Evolutionary conservation across 2,329 filamentous ascomycete genomes (phyloP).

Genomic region (Pseudogymnoascus sp.): DNA sequence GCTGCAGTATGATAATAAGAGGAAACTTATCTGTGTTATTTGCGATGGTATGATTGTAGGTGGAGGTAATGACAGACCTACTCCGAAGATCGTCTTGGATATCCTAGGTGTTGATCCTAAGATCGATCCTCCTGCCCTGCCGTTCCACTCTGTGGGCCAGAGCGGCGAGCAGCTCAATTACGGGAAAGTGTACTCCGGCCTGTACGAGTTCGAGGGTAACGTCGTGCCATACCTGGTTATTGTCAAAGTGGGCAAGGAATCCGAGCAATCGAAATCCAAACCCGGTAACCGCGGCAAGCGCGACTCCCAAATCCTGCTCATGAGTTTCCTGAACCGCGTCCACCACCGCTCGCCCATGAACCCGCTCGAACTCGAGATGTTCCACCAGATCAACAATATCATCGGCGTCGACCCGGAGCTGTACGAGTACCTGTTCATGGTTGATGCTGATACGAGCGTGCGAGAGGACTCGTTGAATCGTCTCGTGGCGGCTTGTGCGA

Average conservation of each 20-base stretch:
- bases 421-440: conserved; percentile 95
- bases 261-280: conserved; percentile 83
- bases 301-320: conserved; percentile 90
- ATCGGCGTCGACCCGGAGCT: conserved; percentile 96
- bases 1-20: conserved; percentile 97
- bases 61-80: conserved; percentile 93
- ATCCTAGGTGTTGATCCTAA: conserved; percentile 96
- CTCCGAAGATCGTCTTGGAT: conserved; percentile 90
- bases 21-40: conserved; percentile 85
- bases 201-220: conserved; percentile 96
- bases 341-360: conserved; percentile 93
- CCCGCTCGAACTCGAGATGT: conserved; percentile 93
- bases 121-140: conserved; percentile 86
- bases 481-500: conserved; percentile 84
- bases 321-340: conserved; percentile 97
- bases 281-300: conserved; percentile 97
- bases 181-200: conserved; percentile 94
- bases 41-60: conserved; percentile 99
- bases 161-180: conserved; percentile 94
- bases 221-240: conserved; percentile 94
- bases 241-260: conserved; percentile 96
- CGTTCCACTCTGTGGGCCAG: conserved; percentile 86
- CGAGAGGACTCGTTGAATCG: conserved; percentile 87
- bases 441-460: conserved; percentile 95
- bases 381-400: conserved; percentile 98